phyloP scores from a whole-genome alignment of 306 rosid species.

The Medicago lupulina region DNA sequence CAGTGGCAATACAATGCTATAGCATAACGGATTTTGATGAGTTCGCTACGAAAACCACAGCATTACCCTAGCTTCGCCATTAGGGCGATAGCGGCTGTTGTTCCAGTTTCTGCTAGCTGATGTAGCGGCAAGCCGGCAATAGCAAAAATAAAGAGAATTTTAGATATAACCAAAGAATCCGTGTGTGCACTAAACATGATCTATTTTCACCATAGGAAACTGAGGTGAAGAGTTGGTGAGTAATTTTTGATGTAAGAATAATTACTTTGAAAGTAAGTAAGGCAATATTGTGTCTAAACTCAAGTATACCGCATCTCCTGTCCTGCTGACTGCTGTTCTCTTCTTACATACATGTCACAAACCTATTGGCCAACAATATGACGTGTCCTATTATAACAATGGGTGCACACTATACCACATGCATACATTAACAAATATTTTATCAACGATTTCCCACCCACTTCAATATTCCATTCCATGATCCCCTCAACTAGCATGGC shows the following conservation, averaged over 20 bases:
- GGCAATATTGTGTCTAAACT: background rate
- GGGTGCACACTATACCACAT: background rate
- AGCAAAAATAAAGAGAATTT: background rate
- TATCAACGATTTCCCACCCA: constrained; percentile 33
- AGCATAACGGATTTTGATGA: background rate
- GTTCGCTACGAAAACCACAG: background rate
- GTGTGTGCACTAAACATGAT: background rate
- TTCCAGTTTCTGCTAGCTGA: background rate
- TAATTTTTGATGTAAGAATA: background rate
- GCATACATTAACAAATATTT: constrained; percentile 38
- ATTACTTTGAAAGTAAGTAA: background rate
- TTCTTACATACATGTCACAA: constrained; percentile 30
- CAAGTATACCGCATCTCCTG: background rate
- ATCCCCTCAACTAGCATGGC: constrained; percentile 14
- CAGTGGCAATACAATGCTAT: background rate
- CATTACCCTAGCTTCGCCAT: background rate
- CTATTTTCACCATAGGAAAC: background rate
- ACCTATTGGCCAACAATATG: background rate
- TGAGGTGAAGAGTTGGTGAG: background rate
- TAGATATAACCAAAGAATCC: background rate
- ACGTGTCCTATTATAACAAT: constrained; percentile 43
- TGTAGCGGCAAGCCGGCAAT: background rate
- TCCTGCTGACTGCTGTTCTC: background rate
- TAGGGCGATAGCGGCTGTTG: background rate
- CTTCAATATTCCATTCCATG: constrained; percentile 32